phyloP scores from a whole-genome alignment of 83 land plant genomes.

The Thuja plicata region DNA sequence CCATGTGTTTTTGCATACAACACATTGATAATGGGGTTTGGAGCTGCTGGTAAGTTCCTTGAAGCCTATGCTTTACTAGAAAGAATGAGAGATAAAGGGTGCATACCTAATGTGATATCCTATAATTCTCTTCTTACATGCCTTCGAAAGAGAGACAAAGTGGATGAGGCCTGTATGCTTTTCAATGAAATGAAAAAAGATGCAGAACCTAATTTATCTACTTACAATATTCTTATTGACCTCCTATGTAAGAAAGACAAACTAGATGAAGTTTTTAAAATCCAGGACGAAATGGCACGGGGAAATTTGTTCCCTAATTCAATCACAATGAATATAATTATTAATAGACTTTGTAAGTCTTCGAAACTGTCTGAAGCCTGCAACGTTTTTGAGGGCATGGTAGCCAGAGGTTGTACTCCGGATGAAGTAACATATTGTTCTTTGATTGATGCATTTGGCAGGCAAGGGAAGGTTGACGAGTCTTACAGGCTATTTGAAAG shows the following conservation, averaged over 20 bases:
- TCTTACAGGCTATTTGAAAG: constrained; percentile 55
- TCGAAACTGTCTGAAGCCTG: constrained; percentile 54
- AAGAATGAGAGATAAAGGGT: constrained; percentile 56
- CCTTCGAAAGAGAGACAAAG: constrained; percentile 46
- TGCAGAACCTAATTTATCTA: constrained; percentile 53
- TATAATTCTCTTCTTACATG: constrained; percentile 68
- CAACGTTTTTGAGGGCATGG: constrained; percentile 48
- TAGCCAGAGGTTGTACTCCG: constrained; percentile 41
- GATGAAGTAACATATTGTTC: constrained; percentile 60
- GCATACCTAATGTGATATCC: constrained; percentile 64
- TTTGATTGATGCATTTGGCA: constrained; percentile 64
- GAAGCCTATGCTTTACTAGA: constrained; percentile 61
- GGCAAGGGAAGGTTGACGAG: constrained; percentile 59
- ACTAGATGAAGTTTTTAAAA: constrained; percentile 38
- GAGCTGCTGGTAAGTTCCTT: constrained; percentile 53
- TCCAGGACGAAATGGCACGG: constrained; percentile 45
- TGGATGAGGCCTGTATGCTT: constrained; percentile 47
- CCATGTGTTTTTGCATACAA: constrained; percentile 80
- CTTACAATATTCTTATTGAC: constrained; percentile 65
- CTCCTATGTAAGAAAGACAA: constrained; percentile 52
- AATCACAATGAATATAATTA: constrained; percentile 56
- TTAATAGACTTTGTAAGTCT: constrained; percentile 58
- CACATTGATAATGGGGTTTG: constrained; percentile 78
- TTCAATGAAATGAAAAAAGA: constrained; percentile 67
- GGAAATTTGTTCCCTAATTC: constrained; percentile 63